phyloP scores from a whole-genome alignment of 2,329 filamentous ascomycete genomes.

The Claviceps digitariae region DNA sequence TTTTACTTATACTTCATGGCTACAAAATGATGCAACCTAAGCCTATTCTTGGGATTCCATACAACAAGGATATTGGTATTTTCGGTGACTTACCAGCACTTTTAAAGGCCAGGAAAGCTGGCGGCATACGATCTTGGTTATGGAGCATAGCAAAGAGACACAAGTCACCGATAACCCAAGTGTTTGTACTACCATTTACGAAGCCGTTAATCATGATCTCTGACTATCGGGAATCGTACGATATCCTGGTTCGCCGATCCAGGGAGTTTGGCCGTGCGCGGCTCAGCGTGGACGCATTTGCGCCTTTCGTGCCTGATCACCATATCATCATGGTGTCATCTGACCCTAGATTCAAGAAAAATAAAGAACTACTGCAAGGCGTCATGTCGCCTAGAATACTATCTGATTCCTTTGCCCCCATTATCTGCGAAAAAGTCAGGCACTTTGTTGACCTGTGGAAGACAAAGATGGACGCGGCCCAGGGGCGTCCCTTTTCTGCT shows the following conservation, averaged over 20 bases:
- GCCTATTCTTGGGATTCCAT: conserved; percentile 1
- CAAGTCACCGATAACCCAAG: neutral
- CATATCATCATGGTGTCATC: conserved; percentile 15
- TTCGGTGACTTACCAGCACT: neutral
- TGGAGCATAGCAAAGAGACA: neutral
- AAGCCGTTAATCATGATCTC: neutral
- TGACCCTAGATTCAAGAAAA: conserved; percentile 15
- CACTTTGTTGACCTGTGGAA: conserved; percentile 19
- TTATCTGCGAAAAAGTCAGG: conserved; percentile 17
- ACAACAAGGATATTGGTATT: neutral
- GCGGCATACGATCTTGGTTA: neutral
- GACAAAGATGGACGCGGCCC: conserved; percentile 13
- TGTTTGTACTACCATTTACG: neutral
- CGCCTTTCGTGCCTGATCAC: conserved; percentile 9
- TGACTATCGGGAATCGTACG: neutral
- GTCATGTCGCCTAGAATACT: conserved; percentile 18
- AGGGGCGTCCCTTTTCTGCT: conserved; percentile 17
- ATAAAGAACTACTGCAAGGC: conserved; percentile 15
- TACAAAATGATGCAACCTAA: neutral
- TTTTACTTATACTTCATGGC: neutral
- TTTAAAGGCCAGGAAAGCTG: neutral
- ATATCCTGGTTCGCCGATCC: neutral
- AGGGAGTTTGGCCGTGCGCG: conserved; percentile 2
- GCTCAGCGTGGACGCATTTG: neutral
- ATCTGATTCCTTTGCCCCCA: conserved; percentile 14